Percentiles rank a stretch among this genome's conserved stretches.
These are phyloP conservation scores for Malassezia sp. DNA, from an alignment of 1,284 basidiomycete genomes.

Conservation along the genomic window DNA sequence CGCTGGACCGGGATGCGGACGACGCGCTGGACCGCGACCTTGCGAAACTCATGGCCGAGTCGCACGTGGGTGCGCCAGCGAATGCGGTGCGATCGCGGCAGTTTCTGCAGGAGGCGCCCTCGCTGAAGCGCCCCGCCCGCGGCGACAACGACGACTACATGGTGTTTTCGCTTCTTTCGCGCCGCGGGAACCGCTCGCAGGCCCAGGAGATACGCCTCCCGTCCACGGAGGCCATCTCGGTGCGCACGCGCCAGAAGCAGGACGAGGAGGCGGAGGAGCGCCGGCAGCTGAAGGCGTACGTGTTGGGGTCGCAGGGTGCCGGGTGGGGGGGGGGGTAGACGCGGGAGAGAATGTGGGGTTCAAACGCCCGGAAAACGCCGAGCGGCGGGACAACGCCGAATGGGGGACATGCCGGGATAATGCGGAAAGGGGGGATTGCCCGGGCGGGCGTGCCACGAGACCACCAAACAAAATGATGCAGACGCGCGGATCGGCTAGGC, in stretches of 20 bases:
- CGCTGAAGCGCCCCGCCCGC: not conserved
- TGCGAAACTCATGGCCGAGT: constrained; percentile 74
- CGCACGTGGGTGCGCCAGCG: constrained; percentile 16
- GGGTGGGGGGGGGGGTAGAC: not conserved
- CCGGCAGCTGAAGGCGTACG: constrained; percentile 37
- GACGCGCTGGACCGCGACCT: constrained; percentile 90
- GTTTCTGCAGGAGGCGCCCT: constrained; percentile 30
- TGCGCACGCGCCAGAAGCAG: constrained; percentile 36
- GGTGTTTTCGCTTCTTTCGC: constrained; percentile 87
- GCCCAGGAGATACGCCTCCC: constrained; percentile 36
- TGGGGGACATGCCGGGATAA: no score
- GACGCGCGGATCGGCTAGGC: not conserved
- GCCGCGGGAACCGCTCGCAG: constrained; percentile 83
- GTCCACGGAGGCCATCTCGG: constrained; percentile 28
- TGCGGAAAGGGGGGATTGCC: no score
- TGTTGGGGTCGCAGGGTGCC: constrained; percentile 27
- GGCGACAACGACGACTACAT: constrained; percentile 50
- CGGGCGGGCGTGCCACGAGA: no score
- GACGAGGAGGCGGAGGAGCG: constrained; percentile 34
- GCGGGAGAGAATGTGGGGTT: no score
- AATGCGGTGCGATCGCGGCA: constrained; percentile 49
- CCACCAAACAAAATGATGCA: no score
- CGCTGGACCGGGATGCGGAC: constrained; percentile 62
- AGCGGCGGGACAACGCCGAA: no score
- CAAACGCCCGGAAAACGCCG: not conserved